A percentile compares a stretch with the other conserved stretches of the same genome.
Evolutionary conservation across 2,329 filamentous ascomycete species (phyloP).

Genomic region (Aureobasidium sp.): DNA sequence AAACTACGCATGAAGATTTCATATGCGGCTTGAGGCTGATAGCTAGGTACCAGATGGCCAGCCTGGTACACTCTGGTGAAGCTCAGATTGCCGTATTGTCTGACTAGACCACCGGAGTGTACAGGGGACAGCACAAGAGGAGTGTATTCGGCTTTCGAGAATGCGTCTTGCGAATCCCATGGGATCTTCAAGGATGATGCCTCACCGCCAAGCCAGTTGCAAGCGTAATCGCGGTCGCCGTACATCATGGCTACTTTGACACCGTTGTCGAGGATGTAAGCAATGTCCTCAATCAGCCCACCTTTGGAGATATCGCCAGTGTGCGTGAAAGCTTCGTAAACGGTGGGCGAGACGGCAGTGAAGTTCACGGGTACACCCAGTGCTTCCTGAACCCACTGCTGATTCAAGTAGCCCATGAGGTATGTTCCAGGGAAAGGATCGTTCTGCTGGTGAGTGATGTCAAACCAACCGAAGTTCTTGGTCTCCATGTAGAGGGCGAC

Average conservation of each 20-base stretch:
- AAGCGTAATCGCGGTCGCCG: constrained; percentile 53
- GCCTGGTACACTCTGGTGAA: constrained; percentile 45
- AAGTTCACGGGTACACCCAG: constrained; percentile 47
- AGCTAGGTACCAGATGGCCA: constrained; percentile 39
- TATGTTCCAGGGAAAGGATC: constrained; percentile 37
- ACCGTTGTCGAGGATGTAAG: constrained; percentile 35
- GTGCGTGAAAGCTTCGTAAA: constrained; percentile 35
- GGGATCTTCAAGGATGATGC: constrained; percentile 43
- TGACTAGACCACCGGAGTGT: constrained; percentile 25
- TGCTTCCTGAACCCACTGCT: constrained; percentile 49
- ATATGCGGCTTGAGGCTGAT: constrained; percentile 34
- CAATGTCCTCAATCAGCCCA: constrained; percentile 34
- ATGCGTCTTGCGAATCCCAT: constrained; percentile 37
- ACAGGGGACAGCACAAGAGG: constrained; percentile 24
- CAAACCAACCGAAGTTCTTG: constrained; percentile 48
- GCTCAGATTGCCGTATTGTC: constrained; percentile 35
- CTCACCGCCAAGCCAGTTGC: constrained; percentile 54
- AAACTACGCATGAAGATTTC: constrained; percentile 32
- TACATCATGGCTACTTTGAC: constrained; percentile 63
- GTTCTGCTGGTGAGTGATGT: constrained; percentile 43
- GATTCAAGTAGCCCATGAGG: constrained; percentile 51
- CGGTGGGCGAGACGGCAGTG: constrained; percentile 24
- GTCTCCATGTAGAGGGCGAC: constrained; percentile 38
- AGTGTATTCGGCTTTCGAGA: constrained; percentile 45
- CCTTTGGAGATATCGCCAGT: constrained; percentile 41